Base-by-base conservation (phyloP, 768 basidiomycete genomes). In the Suillus subluteus region DNA sequence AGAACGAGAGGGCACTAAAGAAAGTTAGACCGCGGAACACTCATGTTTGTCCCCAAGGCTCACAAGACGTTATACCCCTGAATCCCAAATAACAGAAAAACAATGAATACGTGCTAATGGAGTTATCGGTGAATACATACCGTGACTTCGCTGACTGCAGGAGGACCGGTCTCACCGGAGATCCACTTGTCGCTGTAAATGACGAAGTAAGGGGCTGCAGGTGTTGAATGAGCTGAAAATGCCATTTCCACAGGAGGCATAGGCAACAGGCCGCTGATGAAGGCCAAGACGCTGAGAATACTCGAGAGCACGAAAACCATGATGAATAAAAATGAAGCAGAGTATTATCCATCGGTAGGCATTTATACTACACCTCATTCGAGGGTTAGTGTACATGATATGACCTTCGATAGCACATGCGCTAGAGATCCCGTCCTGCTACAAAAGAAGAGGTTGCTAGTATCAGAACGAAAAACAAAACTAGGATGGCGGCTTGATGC, bases 11-110 rank as follows among this genome's bases (percentile, higher is more conserved):
- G 30, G 79, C 76, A 74, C 82, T 83, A 6, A 63, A 56, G 55
- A 55, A 62, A 50, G 69, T 55, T 9, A 54, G 37, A 21, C 18
- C 12, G 58, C 7, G 23, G 48, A 40, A 59, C 18, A 58, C 12
- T 32, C 48, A 32, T 32, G 32, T 58, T 40, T 6, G n/a, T 59
- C 21, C 13, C 32, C 16, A 37, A 18, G 26, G 73, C 82, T 75
- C 69, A 84, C 86, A 86, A 88, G 62, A 88, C 84, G 69, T 88
- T 88, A 72, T 78, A 88, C 43, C 87, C 87, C 84, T 88, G 63
- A 48, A 58, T 30, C 46, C 15, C 13, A n/a, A 32, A 44, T 26
- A 38, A 32, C 52, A 63, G 6, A 32, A 8, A 11, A 50, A 59
- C 15, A 67, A 38, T 46, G 30, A n/a, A 50, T 55, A 58, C 8